Conservation (phyloP, 2,329 filamentous ascomycete genomes). For the Onygenales sp. region DNA sequence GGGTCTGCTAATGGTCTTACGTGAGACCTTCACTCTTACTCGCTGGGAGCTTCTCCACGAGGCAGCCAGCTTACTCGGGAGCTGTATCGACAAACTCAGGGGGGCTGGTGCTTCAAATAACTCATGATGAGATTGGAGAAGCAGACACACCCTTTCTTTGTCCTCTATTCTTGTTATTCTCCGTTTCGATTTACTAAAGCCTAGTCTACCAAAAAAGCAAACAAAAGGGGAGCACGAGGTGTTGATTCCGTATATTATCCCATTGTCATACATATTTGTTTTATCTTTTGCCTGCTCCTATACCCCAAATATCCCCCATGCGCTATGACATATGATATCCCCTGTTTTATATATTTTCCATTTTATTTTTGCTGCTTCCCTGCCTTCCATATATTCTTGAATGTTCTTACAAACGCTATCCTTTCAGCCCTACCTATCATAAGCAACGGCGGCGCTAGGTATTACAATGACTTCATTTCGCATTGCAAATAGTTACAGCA, state of each 20-base stretch:
- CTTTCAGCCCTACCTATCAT: no score
- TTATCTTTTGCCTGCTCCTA: neutral
- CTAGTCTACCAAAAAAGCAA: neutral
- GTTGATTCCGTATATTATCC: neutral
- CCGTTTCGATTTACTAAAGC: neutral
- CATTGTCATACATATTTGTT: neutral
- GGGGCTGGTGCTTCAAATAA: neutral
- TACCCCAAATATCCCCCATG: no score
- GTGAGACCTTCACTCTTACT: conserved; percentile 70
- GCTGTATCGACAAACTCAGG: conserved; percentile 60
- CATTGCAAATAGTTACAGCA: no score
- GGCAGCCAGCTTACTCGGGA: conserved; percentile 67
- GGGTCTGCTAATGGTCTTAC: conserved; percentile 70
- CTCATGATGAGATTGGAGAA: neutral
- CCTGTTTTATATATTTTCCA: no score
- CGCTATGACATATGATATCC: no score
- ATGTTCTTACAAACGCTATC: no score
- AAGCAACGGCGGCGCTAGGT: no score
- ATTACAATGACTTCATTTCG: no score
- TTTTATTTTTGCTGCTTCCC: no score
- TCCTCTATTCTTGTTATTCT: neutral
- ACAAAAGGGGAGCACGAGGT: neutral
- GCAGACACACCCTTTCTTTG: conserved; percentile 18
- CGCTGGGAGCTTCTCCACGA: conserved; percentile 90
- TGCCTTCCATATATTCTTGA: no score